Conservation (phyloP, 805 yeast genomes). For the Hanseniaspora valbyensis region DNA sequence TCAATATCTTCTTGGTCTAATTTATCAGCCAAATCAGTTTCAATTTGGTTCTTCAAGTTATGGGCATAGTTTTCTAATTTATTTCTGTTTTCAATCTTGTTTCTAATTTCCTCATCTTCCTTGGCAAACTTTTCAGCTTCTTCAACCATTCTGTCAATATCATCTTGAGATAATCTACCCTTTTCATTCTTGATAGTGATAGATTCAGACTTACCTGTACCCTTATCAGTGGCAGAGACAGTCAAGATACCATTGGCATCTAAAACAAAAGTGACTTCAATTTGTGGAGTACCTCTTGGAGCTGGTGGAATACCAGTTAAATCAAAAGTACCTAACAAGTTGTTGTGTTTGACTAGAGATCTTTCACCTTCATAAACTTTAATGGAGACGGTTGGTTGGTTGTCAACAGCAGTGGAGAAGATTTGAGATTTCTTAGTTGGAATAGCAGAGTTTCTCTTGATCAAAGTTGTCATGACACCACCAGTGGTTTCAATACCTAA, state of each 20-base stretch:
- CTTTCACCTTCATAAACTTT: slow-evolving; percentile 96
- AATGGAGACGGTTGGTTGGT: slow-evolving; percentile 89
- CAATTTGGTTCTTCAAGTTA: slow-evolving; percentile 63
- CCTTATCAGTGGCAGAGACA: slow-evolving; percentile 82
- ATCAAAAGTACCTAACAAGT: slow-evolving; percentile 76
- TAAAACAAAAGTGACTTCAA: slow-evolving; percentile 78
- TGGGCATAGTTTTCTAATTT: slow-evolving; percentile 80
- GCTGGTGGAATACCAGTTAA: slow-evolving; percentile 81
- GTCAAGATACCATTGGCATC: slow-evolving; percentile 83
- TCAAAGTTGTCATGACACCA: slow-evolving; percentile 93
- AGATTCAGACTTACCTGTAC: slow-evolving; percentile 84
- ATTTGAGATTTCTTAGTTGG: slow-evolving; percentile 93
- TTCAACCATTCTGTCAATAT: slow-evolving; percentile 93
- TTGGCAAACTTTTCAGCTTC: slow-evolving; percentile 93
- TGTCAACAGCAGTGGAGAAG: slow-evolving; percentile 91
- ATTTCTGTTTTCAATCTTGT: slow-evolving; percentile 81
- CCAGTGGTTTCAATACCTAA: slow-evolving; percentile 95
- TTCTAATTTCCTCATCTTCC: slow-evolving; percentile 74
- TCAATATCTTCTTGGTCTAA: slow-evolving; percentile 86
- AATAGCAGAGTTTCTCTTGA: slow-evolving; percentile 87
- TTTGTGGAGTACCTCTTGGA: slow-evolving; percentile 85
- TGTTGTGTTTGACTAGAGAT: slow-evolving; percentile 87
- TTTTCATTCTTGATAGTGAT: slow-evolving; percentile 88
- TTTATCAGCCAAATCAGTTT: slow-evolving; percentile 55
- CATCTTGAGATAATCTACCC: slow-evolving; percentile 88